Percentiles rank a stretch among this genome's conserved stretches.
Conservation (phyloP, 2,329 filamentous ascomycete genomes). For the Purpureocillium takamizusanense region DNA sequence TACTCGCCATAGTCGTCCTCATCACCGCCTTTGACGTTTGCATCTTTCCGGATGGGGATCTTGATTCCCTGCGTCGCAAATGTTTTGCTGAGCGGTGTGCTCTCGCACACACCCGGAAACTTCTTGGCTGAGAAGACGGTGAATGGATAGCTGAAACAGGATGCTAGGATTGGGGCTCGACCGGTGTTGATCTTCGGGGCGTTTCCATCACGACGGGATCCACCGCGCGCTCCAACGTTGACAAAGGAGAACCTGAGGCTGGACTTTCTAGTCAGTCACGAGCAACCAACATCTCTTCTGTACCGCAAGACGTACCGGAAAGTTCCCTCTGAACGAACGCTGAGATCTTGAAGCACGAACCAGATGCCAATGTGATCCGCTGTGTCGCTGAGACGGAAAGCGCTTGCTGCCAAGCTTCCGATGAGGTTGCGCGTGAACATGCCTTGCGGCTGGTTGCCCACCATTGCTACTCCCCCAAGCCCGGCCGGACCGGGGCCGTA, state of each 20-base stretch:
- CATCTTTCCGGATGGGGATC: slow-evolving; percentile 90
- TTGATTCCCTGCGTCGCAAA: slow-evolving; percentile 94
- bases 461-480: slow-evolving; percentile 24
- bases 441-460: slow-evolving; percentile 51
- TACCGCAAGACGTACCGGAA: slow-evolving; percentile 57
- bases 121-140: slow-evolving; percentile 96
- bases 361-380: slow-evolving; percentile 80
- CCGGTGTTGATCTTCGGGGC: slow-evolving; percentile 55
- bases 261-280: slow-evolving; percentile 10
- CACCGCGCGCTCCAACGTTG: slow-evolving; percentile 57
- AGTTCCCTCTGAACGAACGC: slow-evolving; percentile 82
- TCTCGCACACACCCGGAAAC: slow-evolving; percentile 94
- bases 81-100: slow-evolving; percentile 79
- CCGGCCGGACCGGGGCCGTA: slow-evolving; percentile 21
- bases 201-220: slow-evolving; percentile 27
- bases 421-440: slow-evolving; percentile 97
- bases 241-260: slow-evolving; percentile 68
- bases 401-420: slow-evolving; percentile 81
- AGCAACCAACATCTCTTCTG: not conserved
- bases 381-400: slow-evolving; percentile 72
- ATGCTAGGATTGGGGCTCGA: slow-evolving; percentile 73
- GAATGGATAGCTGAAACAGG: slow-evolving; percentile 80
- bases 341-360: slow-evolving; percentile 94
- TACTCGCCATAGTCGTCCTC: slow-evolving; percentile 37
- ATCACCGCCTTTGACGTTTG: slow-evolving; percentile 42